Base-by-base conservation (phyloP, 2,329 filamentous ascomycete genomes). In the Huntiella savannae region DNA sequence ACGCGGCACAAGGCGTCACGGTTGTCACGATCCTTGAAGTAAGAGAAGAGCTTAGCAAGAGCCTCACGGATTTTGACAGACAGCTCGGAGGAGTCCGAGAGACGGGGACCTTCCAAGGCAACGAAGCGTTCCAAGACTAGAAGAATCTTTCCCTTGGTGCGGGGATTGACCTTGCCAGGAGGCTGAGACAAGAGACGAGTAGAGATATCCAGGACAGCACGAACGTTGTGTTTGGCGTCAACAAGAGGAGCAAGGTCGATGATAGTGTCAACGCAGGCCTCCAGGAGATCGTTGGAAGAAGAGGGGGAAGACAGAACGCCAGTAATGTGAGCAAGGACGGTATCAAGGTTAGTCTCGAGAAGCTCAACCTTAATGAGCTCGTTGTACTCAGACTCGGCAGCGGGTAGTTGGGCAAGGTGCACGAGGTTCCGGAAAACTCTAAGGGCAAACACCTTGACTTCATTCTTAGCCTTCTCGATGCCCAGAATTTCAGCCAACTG, bases 151-250 rank as follows among this genome's bases (percentile, higher is more conserved):
- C 81, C 75, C 64, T 96, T 96, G 5, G 82, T 81, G 54, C 76
- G 83, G 0, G 84, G 83, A 52, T 73, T 87, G 33, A 96, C 85
- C 45, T 79, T 72, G 51, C 82, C 77, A 17, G 81, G 75, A n/a
- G 88, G 86, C 55, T 94, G 86, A 52, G 81, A 77, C 32, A 96
- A 71, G 33, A 95, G 69, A 58, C 82, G 88, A 7, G 79, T 78
- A 1, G 81, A 79, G 43, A 92, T 85, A 50, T 79, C 75, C 34
- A 94, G 74, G 48, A 95, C 70, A 40, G 79, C 78, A n/a, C 74
- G 73, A 12, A 83, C 77, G 55, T 91, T 81, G 5, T 73, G 66
- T 47, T 76, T 66, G 52, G 75, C 68, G 56, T 77, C 69, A 11
- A 91, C 75, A 45, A 84, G 70, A 3, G 76, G 74, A 1, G 83